Conservation (phyloP, 768 basidiomycete genomes). For the Tephrocybe sp. region DNA sequence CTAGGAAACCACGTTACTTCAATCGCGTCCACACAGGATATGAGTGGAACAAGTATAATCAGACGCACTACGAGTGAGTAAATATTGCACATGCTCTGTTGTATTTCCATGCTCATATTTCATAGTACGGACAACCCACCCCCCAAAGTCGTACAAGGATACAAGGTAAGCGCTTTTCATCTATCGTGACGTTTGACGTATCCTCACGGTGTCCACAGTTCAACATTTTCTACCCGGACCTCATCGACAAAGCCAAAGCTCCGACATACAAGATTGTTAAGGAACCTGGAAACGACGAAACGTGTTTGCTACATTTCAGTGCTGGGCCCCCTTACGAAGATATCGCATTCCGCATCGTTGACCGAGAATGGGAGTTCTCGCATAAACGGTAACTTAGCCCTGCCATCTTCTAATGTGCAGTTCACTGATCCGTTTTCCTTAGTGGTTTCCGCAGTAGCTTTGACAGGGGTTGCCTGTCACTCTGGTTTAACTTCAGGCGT, state of each 20-base stretch:
- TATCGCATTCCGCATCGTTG: constrained; percentile 97
- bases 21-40: constrained; percentile 99
- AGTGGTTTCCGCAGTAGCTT: constrained; percentile 97
- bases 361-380: constrained; percentile 97
- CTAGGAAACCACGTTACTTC: constrained; percentile 96
- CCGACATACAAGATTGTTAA: constrained; percentile 96
- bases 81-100: constrained; percentile 1
- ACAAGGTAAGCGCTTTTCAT: constrained; percentile 57
- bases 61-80: constrained; percentile 97
- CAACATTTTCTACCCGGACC: constrained; percentile 98
- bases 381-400: constrained; percentile 74
- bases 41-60: constrained; percentile 99
- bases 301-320: constrained; percentile 88
- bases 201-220: constrained; percentile 44
- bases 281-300: constrained; percentile 94
- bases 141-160: constrained; percentile 98
- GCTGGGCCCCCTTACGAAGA: constrained; percentile 99
- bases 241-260: constrained; percentile 97
- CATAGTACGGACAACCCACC: constrained; percentile 95
- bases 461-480: constrained; percentile 92
- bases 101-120: constrained; percentile 19
- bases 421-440: constrained; percentile 2
- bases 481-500: constrained; percentile 96
- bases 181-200: not conserved
- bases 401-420: not conserved